Conservation (phyloP, 352 stramenopile genomes). For the Phytophthora megakarya region DNA sequence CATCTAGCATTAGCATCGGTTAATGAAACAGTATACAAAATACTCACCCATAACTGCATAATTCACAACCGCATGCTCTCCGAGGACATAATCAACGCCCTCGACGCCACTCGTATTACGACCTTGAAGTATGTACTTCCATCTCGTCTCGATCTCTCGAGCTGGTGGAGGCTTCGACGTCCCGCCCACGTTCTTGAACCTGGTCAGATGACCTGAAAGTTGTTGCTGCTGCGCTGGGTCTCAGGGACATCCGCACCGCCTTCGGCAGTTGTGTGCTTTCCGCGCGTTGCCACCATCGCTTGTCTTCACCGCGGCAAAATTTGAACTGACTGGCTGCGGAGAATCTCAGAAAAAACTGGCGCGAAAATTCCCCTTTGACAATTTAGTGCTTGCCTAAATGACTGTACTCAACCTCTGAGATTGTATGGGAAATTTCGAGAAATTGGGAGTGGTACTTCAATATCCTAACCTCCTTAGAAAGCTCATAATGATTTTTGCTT, state of each 20-base stretch:
- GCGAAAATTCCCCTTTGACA: not conserved
- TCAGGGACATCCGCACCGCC: not conserved
- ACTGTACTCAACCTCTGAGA: not conserved
- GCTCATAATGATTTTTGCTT: no score
- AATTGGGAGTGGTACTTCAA: not conserved
- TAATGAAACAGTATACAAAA: no score
- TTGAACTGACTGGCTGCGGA: constrained; percentile 3
- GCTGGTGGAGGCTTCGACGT: not conserved
- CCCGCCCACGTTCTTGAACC: not conserved
- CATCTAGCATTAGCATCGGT: no score
- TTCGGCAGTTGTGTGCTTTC: not conserved
- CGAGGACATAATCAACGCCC: not conserved
- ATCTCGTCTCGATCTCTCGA: not conserved
- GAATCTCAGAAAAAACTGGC: not conserved
- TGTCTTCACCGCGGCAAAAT: not conserved
- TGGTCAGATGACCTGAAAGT: not conserved
- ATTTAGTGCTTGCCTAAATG: not conserved
- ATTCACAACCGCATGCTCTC: constrained; percentile 1
- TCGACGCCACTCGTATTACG: not conserved
- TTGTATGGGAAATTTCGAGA: constrained; percentile 1
- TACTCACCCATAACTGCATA: not conserved
- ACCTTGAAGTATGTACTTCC: not conserved
- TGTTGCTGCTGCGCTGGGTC: not conserved
- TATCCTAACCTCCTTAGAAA: not conserved
- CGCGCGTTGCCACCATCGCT: not conserved